These are phyloP conservation scores for Agapanthus africanus DNA, from an alignment of 106 monocot species.

Conservation along the genomic window DNA sequence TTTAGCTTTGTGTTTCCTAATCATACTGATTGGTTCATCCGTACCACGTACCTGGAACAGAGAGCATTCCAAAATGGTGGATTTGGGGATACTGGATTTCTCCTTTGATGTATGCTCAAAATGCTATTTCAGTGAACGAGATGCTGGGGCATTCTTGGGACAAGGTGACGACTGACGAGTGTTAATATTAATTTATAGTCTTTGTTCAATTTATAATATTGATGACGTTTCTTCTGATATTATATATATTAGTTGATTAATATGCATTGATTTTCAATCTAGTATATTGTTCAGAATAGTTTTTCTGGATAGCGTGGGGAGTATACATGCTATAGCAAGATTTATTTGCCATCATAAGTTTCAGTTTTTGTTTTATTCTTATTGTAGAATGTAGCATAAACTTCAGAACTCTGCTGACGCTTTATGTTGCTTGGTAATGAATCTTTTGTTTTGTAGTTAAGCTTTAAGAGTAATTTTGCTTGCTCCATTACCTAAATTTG, in stretches of 20 bases:
- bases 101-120: conserved; percentile 98
- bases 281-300: conserved; percentile 1
- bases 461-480: not conserved
- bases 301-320: not conserved
- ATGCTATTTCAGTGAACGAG: conserved; percentile 93
- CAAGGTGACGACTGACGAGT: conserved; percentile 38
- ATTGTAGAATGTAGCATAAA: not conserved
- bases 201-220: not conserved
- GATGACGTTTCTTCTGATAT: not conserved
- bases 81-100: conserved; percentile 99
- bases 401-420: not conserved
- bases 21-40: not conserved
- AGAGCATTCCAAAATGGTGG: conserved; percentile 95
- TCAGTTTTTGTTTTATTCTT: not conserved
- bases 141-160: conserved; percentile 97
- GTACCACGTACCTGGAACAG: conserved; percentile 26
- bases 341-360: conserved; percentile 1
- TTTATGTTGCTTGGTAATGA: not conserved
- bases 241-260: not conserved
- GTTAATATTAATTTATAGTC: not conserved
- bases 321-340: not conserved
- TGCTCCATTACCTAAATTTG: not conserved
- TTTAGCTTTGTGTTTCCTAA: not conserved
- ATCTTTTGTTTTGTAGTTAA: not conserved
- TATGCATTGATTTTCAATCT: not conserved